phyloP scores from a whole-genome alignment of 345 rosid species.

The Bruguiera gymnorhiza region DNA sequence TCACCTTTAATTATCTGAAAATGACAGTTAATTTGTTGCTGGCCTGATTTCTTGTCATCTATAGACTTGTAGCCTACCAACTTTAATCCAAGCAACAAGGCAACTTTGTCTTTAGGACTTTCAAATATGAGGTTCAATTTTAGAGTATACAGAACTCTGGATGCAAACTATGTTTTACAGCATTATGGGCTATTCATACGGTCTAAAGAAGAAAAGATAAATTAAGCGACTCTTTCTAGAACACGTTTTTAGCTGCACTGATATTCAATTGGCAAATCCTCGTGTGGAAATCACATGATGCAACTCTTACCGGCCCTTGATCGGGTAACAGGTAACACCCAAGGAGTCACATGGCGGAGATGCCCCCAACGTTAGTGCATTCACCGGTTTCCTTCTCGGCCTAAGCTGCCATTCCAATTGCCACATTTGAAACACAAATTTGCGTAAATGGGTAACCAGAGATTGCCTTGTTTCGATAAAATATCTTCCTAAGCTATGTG shows the following conservation, averaged over 20 bases:
- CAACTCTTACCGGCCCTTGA: conserved; percentile 34
- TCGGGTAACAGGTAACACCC: conserved; percentile 37
- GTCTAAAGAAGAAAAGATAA: not conserved
- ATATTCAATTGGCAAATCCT: conserved; percentile 57
- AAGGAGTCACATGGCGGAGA: conserved; percentile 49
- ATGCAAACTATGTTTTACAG: too few species aligned
- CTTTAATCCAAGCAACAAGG: too few species aligned
- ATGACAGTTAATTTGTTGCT: too few species aligned
- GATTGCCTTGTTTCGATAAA: conserved; percentile 41
- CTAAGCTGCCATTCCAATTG: conserved; percentile 49
- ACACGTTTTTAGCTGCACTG: conserved; percentile 54
- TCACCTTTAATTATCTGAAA: too few species aligned
- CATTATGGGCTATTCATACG: too few species aligned
- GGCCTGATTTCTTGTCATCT: too few species aligned
- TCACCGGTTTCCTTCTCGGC: conserved; percentile 62
- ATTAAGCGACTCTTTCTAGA: conserved; percentile 22
- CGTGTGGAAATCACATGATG: conserved; percentile 54
- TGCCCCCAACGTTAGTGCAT: conserved; percentile 51
- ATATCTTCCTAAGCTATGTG: too few species aligned
- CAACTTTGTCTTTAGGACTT: too few species aligned
- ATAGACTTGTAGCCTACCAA: too few species aligned
- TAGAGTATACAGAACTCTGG: too few species aligned
- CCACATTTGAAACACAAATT: conserved; percentile 66
- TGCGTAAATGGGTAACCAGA: conserved; percentile 53
- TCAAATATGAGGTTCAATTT: too few species aligned